These are phyloP conservation scores for Candida qinlingensis DNA, from an alignment of 805 yeast genomes.

Conservation along the genomic window DNA sequence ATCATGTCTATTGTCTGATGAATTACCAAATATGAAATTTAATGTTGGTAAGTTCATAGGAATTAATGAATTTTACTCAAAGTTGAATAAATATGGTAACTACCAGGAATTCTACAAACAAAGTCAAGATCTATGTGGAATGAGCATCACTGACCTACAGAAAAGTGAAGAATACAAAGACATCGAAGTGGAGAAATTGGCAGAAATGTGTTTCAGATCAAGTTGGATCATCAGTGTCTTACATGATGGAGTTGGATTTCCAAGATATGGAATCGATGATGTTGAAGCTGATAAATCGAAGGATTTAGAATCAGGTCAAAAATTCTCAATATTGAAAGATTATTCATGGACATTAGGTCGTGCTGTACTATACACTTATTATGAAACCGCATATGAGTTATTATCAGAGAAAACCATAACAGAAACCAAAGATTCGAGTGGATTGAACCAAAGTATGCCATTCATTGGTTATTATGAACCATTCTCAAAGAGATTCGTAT, in stretches of 20 bases:
- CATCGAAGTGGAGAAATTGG: constrained; percentile 35
- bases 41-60: constrained; percentile 54
- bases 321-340: constrained; percentile 39
- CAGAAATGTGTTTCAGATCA: constrained; percentile 56
- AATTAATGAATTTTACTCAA: constrained; percentile 65
- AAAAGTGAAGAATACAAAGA: constrained; percentile 23
- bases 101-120: constrained; percentile 34
- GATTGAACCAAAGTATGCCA: constrained; percentile 9
- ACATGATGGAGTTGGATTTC: constrained; percentile 58
- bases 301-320: constrained; percentile 20
- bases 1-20: constrained; percentile 47
- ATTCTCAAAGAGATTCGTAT: constrained; percentile 39
- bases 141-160: constrained; percentile 13
- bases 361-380: constrained; percentile 57
- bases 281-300: constrained; percentile 17
- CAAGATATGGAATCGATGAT: constrained; percentile 41
- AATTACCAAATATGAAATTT: constrained; percentile 53
- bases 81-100: constrained; percentile 42
- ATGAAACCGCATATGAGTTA: constrained; percentile 34
- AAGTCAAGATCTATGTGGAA: constrained; percentile 43
- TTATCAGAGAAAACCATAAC: constrained; percentile 3
- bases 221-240: constrained; percentile 53
- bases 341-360: constrained; percentile 56
- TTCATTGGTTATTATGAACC: constrained; percentile 44
- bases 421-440: not conserved